phyloP scores from a whole-genome alignment of 202 grass and related monocot genomes.

The Carex arenaria region DNA sequence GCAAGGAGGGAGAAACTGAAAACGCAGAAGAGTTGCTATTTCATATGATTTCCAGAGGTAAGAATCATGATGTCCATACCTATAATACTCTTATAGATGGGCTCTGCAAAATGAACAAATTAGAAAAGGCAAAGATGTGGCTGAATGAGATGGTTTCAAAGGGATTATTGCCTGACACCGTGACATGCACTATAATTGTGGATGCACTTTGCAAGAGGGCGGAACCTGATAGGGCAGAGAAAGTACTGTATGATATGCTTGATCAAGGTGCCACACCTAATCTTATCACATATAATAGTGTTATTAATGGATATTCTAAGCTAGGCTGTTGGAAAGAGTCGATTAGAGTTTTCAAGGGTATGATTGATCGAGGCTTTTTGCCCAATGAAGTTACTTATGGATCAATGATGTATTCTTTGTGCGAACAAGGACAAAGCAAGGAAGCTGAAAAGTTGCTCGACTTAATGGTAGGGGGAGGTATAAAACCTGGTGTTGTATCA shows the following conservation, averaged over 20 bases:
- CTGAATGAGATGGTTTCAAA: constrained; percentile 31
- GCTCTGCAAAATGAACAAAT: too few species aligned
- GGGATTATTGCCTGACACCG: constrained; percentile 19
- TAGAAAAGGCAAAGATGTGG: constrained; percentile 16
- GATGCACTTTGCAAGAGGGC: too few species aligned
- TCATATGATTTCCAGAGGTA: too few species aligned
- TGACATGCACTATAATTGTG: background rate
- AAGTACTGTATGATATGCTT: too few species aligned
- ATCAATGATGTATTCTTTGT: background rate
- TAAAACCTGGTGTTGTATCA: background rate
- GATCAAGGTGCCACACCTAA: too few species aligned
- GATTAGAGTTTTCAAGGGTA: constrained; percentile 10
- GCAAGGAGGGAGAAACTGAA: background rate
- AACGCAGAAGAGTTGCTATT: too few species aligned
- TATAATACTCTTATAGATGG: too few species aligned
- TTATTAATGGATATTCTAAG: too few species aligned
- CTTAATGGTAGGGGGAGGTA: background rate
- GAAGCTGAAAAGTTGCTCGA: background rate
- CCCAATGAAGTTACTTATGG: background rate
- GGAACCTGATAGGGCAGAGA: too few species aligned
- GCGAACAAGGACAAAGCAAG: constrained; percentile 20
- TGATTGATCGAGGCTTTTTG: constrained; percentile 26
- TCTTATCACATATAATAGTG: too few species aligned
- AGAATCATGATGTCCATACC: too few species aligned
- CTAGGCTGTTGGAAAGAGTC: too few species aligned